These are phyloP conservation scores for Nitzschia palea DNA, from an alignment of 108 stramenopile genomes.

Conservation along the genomic window DNA sequence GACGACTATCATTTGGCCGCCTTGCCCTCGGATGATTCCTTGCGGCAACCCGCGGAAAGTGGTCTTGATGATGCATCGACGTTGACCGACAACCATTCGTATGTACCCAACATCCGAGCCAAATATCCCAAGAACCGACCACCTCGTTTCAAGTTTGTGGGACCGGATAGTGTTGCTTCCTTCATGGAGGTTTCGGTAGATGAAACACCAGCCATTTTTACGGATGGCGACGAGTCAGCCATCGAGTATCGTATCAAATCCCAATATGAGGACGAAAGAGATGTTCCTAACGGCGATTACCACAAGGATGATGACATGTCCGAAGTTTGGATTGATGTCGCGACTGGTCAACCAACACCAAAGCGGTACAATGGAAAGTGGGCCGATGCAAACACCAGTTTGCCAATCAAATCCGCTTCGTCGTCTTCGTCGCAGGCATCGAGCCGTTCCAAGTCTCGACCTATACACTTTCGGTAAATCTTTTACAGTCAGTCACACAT, in stretches of 20 bases:
- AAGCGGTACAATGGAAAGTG: constrained; percentile 10
- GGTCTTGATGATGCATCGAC: constrained; percentile 5
- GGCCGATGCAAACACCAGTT: constrained; percentile 23
- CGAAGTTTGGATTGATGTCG: constrained; percentile 34
- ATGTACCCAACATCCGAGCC: background rate
- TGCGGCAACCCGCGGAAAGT: no score
- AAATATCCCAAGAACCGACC: background rate
- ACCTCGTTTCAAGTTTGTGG: background rate
- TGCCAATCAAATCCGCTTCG: background rate
- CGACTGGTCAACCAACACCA: constrained; percentile 10
- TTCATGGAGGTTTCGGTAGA: background rate
- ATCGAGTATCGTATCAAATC: background rate
- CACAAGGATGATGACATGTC: constrained; percentile 10
- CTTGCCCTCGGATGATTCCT: background rate
- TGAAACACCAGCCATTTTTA: background rate
- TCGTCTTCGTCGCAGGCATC: background rate
- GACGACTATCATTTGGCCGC: background rate
- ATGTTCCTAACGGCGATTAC: background rate
- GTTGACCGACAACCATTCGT: constrained; percentile 8
- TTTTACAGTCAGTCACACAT: no score
- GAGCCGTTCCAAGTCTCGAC: background rate
- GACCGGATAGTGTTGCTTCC: background rate
- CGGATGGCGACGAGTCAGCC: background rate
- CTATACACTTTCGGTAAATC: no score
- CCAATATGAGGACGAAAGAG: background rate